Evolutionary conservation across 495 filamentous ascomycete species (phyloP).

Genomic region (Rostrohypoxylon terebratum): DNA sequence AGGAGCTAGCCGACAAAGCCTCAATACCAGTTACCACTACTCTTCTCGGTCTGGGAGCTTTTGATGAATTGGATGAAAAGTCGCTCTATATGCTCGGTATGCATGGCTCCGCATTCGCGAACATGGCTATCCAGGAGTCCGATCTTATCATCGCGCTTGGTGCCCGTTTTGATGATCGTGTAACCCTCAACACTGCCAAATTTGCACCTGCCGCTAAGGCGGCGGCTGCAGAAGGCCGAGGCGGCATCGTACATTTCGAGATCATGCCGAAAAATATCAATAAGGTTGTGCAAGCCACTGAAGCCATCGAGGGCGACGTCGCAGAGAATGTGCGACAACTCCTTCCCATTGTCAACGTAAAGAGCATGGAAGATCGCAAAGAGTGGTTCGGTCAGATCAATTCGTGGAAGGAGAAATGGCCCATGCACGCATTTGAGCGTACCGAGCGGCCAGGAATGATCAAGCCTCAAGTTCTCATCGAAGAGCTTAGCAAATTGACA

Average conservation of each 20-base stretch:
- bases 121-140: conserved; percentile 82
- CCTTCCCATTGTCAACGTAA: conserved; percentile 72
- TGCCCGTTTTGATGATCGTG: conserved; percentile 82
- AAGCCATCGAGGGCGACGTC: conserved; percentile 82
- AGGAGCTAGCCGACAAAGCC: conserved; percentile 76
- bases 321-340: conserved; percentile 76
- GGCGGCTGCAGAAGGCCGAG: conserved; percentile 75
- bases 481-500: conserved; percentile 81
- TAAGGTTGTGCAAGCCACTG: conserved; percentile 85
- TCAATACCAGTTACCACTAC: conserved; percentile 83
- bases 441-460: conserved; percentile 76
- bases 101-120: conserved; percentile 83
- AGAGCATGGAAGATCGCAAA: conserved; percentile 69
- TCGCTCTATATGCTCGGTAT: conserved; percentile 86
- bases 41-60: conserved; percentile 81
- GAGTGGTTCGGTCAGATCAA: conserved; percentile 91
- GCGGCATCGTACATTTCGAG: conserved; percentile 84
- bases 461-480: conserved; percentile 89
- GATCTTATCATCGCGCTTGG: conserved; percentile 83
- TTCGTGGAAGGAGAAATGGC: conserved; percentile 87
- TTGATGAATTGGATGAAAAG: conserved; percentile 80
- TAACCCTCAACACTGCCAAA: conserved; percentile 71
- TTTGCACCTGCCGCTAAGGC: conserved; percentile 76
- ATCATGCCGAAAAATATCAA: conserved; percentile 90
- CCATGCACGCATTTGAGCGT: conserved; percentile 78